Base-by-base conservation (phyloP, 2,329 filamentous ascomycete genomes). In the Fusarium cyanostomum region DNA sequence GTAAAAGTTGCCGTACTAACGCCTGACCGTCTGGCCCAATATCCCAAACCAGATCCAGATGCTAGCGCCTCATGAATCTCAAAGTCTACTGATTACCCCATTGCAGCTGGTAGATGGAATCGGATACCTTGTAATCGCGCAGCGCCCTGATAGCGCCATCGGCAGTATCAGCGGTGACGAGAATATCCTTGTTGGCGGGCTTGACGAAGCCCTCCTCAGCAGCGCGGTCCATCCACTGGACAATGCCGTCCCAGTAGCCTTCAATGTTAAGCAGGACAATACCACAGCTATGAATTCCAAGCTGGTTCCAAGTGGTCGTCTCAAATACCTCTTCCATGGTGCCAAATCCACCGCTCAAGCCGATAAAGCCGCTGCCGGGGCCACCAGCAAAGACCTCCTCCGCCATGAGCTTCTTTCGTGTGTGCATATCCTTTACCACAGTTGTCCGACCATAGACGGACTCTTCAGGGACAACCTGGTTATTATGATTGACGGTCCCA, bases 251-350 rank as follows among this genome's bases (percentile, higher is more conserved):
- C 86, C 94, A 99, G 78, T 96, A 98, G 0, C 93, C 92, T 52
- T 94, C 88, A 24, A 97, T 84, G 75, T 98, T 98, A 68, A 92
- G 86, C 44, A 97, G 80, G 51, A 94, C 88, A 41, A 98, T 88
- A 4, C 90, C 91, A 45, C 85, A 82, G 69, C 83, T 84, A 78
- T 98, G 95, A 66, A 99, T 98, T 1, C 95, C 94, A 45, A 99
- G 80, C 80, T 98, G 95, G 77, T 97, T 98, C 94, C 95, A 99
- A 10, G 92, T 96, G 24, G 88, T 89, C 3, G 92, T 87, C 80
- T 96, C 92, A 77, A 97, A 93, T 74, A 99, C 84, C 83, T 99
- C 95, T 80, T 99, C 95, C 74, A 98, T 85, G 3, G 95, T 99
- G 16, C 95, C 95, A 77, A 94, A 99, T 1, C 95, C 95, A 38